Evolutionary conservation across 176 grass and related monocot species (phyloP).

Genomic region (Chrysopogon serrulatus): DNA sequence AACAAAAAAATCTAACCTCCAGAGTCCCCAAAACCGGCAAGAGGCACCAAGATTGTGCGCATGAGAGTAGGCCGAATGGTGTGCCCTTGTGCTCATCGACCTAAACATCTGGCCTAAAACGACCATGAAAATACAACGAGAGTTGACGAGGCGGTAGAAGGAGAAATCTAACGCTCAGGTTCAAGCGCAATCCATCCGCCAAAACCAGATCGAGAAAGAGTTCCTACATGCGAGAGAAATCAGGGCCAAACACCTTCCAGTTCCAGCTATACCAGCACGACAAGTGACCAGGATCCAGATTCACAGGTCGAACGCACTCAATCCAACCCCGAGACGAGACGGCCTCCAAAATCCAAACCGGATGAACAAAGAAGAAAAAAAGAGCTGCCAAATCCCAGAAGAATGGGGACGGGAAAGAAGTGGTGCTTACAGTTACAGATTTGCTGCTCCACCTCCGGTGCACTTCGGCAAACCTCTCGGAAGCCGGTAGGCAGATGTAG

Average conservation of each 20-base stretch:
- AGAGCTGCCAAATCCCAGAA: neutral
- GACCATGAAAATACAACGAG: neutral
- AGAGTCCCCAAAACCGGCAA: neutral
- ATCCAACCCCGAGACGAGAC: neutral
- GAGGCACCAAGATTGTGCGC: neutral
- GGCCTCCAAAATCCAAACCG: neutral
- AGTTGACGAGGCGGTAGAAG: neutral
- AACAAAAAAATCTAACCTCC: neutral
- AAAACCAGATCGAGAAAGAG: slow-evolving; percentile 13
- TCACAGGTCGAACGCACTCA: neutral
- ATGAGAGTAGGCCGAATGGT: neutral
- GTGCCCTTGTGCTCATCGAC: neutral
- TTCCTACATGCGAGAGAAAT: no score
- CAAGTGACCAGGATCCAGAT: neutral
- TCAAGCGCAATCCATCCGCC: neutral
- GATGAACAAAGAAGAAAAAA: neutral
- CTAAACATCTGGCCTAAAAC: neutral
- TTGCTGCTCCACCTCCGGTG: neutral
- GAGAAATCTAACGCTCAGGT: neutral
- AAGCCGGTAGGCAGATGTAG: neutral
- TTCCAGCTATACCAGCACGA: neutral
- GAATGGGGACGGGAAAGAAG: neutral
- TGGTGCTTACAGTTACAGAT: slow-evolving; percentile 9
- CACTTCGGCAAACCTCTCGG: neutral
- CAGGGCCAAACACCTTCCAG: neutral